Base-by-base conservation (phyloP, 2,329 filamentous ascomycete genomes). In the Colletotrichum spaethianum region DNA sequence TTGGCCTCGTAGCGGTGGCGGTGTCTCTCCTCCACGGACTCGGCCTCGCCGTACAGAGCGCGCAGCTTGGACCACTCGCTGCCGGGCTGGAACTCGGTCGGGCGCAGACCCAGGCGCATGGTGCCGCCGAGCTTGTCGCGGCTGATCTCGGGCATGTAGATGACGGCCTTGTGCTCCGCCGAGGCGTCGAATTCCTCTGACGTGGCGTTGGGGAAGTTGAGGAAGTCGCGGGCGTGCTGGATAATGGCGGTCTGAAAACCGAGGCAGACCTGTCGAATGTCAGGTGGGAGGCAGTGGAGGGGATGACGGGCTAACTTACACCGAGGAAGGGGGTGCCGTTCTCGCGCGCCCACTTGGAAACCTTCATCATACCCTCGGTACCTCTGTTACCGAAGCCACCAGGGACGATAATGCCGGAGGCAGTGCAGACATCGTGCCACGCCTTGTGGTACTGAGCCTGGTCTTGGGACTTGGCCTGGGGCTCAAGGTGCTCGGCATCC, bases 181-280 rank as follows among this genome's bases (percentile, higher is more conserved):
- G 85, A 79, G 31, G 86, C 80, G 56, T 85, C 76, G 40, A 91
- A 85, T 78, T 92, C 90, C 75, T 90, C 89, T 11, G 86, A 89
- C 4, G 84, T 86, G 36, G 89, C 89, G 12, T 84, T 79, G 42
- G 84, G 77, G 74, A 95, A 87, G 36, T 89, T 89, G 82, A 91
- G 93, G 1, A 96, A 85, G 75, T 94, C 91, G 52, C 95, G 91
- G 1, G 95, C 94, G 76, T 91, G 94, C 82, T 98, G 95, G 76
- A 98, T 93, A 57, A 98, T 94, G 26, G 96, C 95, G 57, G 98
- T 89, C 81, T 98, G 96, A 92, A 98, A 94, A 69, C 95, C 95
- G 28, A 98, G 86, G 80, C 96, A 98, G 74, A 98, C 93, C 71
- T 62, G 16, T 26, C 7, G n/a, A 40, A 36, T 20, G 55, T 57